phyloP scores from a whole-genome alignment of 805 yeast genomes.

The Tetrapisispora phaffii region DNA sequence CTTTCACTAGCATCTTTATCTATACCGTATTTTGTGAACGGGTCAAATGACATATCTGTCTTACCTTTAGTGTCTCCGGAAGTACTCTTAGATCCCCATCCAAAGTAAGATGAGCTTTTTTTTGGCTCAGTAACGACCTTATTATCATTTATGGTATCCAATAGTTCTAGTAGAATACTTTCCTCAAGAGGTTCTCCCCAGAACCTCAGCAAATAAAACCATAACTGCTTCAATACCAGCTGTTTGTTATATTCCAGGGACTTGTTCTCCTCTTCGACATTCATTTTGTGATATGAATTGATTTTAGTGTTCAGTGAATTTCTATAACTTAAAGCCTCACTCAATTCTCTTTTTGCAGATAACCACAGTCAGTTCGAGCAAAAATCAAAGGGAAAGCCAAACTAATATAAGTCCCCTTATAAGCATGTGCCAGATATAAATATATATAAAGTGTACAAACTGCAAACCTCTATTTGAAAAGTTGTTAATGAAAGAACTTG shows the following conservation, averaged over 20 bases:
- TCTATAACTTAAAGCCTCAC: too few relatives aligned
- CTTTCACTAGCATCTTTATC: conserved; percentile 42
- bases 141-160: not conserved
- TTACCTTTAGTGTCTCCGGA: not conserved
- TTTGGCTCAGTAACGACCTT: not conserved
- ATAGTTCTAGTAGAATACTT: not conserved
- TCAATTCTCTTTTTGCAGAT: too few relatives aligned
- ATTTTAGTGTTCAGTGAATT: too few relatives aligned
- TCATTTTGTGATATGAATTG: not conserved
- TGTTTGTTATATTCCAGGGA: conserved; percentile 9
- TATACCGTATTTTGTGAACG: conserved; percentile 26
- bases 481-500: too few relatives aligned
- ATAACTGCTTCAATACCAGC: conserved; percentile 9
- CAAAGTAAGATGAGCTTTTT: not conserved
- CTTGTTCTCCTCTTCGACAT: not conserved
- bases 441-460: too few relatives aligned
- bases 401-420: too few relatives aligned
- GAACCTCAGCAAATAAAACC: conserved; percentile 2
- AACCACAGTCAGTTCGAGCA: too few relatives aligned
- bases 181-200: conserved; percentile 2
- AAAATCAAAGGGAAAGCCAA: too few relatives aligned
- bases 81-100: not conserved
- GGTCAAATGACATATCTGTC: not conserved
- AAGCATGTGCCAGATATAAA: too few relatives aligned
- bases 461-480: too few relatives aligned